Conservation (phyloP, 1,139 yeast species). For the Candida sanyaensis region DNA sequence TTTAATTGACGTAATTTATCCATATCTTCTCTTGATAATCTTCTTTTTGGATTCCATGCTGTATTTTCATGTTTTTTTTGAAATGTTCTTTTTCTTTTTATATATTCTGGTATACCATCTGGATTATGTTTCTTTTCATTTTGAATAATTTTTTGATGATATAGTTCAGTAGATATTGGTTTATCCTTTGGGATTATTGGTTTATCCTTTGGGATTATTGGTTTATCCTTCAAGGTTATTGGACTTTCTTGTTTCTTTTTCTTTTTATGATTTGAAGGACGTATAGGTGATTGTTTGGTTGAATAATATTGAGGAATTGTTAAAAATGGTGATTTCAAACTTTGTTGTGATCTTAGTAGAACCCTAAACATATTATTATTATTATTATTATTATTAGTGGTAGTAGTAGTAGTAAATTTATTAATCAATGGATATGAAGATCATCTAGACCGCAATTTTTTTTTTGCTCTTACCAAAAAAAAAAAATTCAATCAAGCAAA, state of each 20-base stretch:
- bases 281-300: background rate
- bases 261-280: background rate
- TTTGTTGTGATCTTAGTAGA: background rate
- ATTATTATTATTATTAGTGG: no score
- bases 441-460: background rate
- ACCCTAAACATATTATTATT: background rate
- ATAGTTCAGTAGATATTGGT: background rate
- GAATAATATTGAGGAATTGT: background rate
- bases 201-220: no score
- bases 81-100: slow-evolving; percentile 63
- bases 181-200: background rate
- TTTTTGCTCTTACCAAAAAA: background rate
- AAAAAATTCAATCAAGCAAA: background rate
- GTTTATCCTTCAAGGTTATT: no score
- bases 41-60: slow-evolving; percentile 71
- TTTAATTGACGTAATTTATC: slow-evolving; percentile 62
- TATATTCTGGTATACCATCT: slow-evolving; percentile 49
- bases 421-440: background rate
- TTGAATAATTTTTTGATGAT: background rate
- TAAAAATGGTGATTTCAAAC: background rate
- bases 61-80: slow-evolving; percentile 52
- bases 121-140: slow-evolving; percentile 4
- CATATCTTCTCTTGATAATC: slow-evolving; percentile 70
- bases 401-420: background rate
- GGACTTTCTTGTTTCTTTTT: background rate